Percentiles rank a stretch among this genome's conserved stretches.
phyloP scores from a whole-genome alignment of 75 land plant species.

The Picea sitchensis region DNA sequence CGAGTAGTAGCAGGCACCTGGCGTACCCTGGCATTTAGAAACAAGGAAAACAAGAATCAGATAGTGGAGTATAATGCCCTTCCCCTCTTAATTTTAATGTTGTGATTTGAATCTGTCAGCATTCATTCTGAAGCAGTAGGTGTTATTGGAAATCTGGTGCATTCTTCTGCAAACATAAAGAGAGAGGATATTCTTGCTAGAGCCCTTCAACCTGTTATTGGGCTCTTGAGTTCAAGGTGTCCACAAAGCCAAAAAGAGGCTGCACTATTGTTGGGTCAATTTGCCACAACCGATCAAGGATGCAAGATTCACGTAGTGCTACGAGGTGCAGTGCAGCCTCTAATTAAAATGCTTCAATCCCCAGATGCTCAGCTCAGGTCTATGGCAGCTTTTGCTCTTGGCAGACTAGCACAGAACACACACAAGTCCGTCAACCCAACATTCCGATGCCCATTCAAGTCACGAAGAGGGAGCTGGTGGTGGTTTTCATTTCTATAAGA shows the following conservation, averaged over 20 bases:
- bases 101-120: constrained; percentile 77
- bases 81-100: constrained; percentile 84
- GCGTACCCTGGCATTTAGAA: not conserved
- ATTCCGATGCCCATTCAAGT: too few species aligned
- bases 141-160: constrained; percentile 95
- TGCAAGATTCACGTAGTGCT: constrained; percentile 99
- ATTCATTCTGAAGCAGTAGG: constrained; percentile 96
- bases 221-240: constrained; percentile 83
- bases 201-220: constrained; percentile 94
- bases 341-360: constrained; percentile 88
- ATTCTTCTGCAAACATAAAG: constrained; percentile 89
- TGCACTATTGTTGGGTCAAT: constrained; percentile 92
- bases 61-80: constrained; percentile 94
- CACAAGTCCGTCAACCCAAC: too few species aligned
- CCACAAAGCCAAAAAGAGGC: constrained; percentile 95
- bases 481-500: too few species aligned
- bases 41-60: constrained; percentile 23
- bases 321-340: constrained; percentile 89
- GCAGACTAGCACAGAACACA: constrained; percentile 78
- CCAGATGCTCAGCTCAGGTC: constrained; percentile 80
- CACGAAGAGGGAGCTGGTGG: too few species aligned
- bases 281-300: constrained; percentile 96
- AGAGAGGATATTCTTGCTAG: constrained; percentile 92
- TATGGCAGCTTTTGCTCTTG: constrained; percentile 96
- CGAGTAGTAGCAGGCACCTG: constrained; percentile 5